These are phyloP conservation scores for Mortierella sp. DNA, from an alignment of 371 early-diverging fungal genomes.

Conservation along the genomic window DNA sequence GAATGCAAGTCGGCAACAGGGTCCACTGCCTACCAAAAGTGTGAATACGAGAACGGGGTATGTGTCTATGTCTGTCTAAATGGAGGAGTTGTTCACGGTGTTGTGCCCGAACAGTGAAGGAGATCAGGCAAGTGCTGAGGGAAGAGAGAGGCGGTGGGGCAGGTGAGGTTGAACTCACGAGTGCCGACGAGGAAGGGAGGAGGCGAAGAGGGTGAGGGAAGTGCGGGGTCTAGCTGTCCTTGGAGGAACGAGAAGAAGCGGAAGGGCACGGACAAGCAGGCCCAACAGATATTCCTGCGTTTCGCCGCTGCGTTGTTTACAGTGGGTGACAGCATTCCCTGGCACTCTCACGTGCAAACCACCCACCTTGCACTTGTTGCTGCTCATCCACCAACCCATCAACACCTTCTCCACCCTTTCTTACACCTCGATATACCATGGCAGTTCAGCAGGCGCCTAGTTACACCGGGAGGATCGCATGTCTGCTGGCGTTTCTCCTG, in stretches of 20 bases:
- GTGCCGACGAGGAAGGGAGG: background rate
- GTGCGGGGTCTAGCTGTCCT: background rate
- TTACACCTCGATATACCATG: constrained; percentile 16
- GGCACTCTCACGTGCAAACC: no score
- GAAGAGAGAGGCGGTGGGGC: background rate
- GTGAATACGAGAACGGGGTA: no score
- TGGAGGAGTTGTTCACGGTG: no score
- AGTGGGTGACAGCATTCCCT: no score
- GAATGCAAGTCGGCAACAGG: no score
- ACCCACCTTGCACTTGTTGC: background rate
- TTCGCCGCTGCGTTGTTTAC: background rate
- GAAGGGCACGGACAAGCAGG: constrained; percentile 14
- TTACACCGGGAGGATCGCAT: constrained; percentile 59
- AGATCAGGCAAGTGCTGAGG: background rate
- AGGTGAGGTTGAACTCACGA: no score
- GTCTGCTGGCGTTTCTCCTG: constrained; percentile 63
- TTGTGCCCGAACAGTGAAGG: no score
- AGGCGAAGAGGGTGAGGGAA: background rate
- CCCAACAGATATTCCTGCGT: no score
- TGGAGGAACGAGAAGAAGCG: background rate
- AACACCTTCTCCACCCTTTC: background rate
- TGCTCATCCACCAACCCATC: constrained; percentile 5
- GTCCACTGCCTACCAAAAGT: no score
- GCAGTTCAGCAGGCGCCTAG: constrained; percentile 52
- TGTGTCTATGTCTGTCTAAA: no score